Evolutionary conservation across 805 yeast species (phyloP).

Genomic region (Metschnikowia lochheadii): DNA sequence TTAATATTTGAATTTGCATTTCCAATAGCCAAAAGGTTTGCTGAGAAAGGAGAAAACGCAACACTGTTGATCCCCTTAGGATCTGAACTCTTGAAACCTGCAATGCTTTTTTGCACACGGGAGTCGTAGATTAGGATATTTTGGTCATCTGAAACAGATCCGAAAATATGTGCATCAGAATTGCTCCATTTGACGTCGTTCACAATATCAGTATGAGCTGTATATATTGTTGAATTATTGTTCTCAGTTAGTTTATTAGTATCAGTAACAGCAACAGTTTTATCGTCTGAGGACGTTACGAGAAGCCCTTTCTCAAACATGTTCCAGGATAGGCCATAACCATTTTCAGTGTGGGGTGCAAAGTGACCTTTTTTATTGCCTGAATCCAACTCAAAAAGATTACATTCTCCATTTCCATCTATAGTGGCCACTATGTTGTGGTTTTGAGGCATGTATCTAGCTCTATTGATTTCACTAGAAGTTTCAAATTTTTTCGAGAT

Average conservation of each 20-base stretch:
- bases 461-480: conserved; percentile 65
- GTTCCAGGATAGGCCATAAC: conserved; percentile 74
- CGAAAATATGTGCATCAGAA: conserved; percentile 49
- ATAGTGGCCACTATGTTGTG: conserved; percentile 57
- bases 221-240: conserved; percentile 10
- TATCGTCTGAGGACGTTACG: conserved; percentile 64
- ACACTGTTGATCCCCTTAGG: conserved; percentile 54
- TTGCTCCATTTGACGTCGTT: conserved; percentile 76
- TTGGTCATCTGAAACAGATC: conserved; percentile 72
- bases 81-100: conserved; percentile 22
- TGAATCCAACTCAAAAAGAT: conserved; percentile 44
- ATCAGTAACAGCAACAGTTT: conserved; percentile 60
- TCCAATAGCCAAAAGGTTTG: conserved; percentile 62
- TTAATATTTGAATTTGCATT: conserved; percentile 64
- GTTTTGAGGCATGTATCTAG: conserved; percentile 64
- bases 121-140: conserved; percentile 52
- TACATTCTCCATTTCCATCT: conserved; percentile 61
- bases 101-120: conserved; percentile 31
- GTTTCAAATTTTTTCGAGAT: conserved; percentile 59
- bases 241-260: conserved; percentile 15
- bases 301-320: conserved; percentile 44
- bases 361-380: conserved; percentile 29
- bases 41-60: conserved; percentile 60
- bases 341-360: conserved; percentile 59
- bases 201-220: conserved; percentile 53